phyloP scores from a whole-genome alignment of 2,329 filamentous ascomycete species.

The Cytospora mali region DNA sequence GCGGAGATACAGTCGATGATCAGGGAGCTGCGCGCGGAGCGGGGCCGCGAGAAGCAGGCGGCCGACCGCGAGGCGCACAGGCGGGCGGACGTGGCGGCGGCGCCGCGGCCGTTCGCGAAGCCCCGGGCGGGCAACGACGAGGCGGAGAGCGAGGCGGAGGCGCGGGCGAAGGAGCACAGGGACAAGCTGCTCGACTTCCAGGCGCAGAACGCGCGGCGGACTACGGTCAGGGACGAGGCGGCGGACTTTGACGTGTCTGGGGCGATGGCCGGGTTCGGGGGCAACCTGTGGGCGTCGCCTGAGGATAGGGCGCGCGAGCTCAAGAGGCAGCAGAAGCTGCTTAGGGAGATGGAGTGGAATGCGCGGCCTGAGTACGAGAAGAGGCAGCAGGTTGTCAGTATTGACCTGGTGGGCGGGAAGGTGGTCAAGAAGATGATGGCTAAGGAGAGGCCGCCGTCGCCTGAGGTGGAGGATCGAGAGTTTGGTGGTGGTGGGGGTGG shows the following conservation, averaged over 20 bases:
- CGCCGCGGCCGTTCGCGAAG: slow-evolving; percentile 61
- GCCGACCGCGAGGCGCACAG: slow-evolving; percentile 73
- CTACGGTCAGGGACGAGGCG: slow-evolving; percentile 84
- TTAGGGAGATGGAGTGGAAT: slow-evolving; percentile 86
- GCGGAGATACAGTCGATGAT: slow-evolving; percentile 86
- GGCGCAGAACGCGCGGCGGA: slow-evolving; percentile 80
- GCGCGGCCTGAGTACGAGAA: slow-evolving; percentile 87
- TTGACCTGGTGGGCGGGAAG: slow-evolving; percentile 78
- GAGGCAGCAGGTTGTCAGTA: slow-evolving; percentile 78
- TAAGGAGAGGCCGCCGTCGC: slow-evolving; percentile 59
- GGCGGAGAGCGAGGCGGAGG: slow-evolving; percentile 58
- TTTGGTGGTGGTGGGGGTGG: slow-evolving; percentile 33
- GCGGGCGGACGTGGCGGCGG: slow-evolving; percentile 64
- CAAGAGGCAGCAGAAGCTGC: slow-evolving; percentile 80
- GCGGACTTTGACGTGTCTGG: slow-evolving; percentile 59
- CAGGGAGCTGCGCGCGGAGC: slow-evolving; percentile 77
- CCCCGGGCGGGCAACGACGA: slow-evolving; percentile 43
- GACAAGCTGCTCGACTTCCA: slow-evolving; percentile 83
- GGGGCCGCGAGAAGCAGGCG: slow-evolving; percentile 83
- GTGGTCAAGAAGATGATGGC: slow-evolving; percentile 73
- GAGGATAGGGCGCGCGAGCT: slow-evolving; percentile 81
- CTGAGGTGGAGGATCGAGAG: slow-evolving; percentile 45
- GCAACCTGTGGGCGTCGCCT: slow-evolving; percentile 81
- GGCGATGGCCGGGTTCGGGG: slow-evolving; percentile 46
- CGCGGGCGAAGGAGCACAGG: slow-evolving; percentile 74